Base-by-base conservation (phyloP, 768 basidiomycete species). In the Leccinum subtestaceum region DNA sequence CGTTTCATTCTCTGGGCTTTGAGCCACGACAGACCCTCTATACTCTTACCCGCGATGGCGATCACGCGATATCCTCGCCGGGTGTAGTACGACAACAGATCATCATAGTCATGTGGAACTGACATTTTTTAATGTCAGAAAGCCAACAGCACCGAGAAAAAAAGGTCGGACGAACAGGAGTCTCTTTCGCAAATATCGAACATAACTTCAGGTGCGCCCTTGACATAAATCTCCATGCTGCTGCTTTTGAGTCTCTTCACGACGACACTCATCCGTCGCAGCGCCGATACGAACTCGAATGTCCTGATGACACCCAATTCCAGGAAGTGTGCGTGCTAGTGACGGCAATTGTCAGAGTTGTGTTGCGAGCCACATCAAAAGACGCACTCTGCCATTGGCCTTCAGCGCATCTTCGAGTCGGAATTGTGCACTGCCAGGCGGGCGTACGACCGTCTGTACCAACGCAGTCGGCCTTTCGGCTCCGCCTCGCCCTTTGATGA, bases 131-230 rank as follows among this genome's bases (percentile, higher is more conserved):
- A 19, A 38, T 10, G 53, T 72, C 49, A 74, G 63, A 56, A 47
- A 55, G 29, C 29, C 38, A 49, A 3, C 6, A 27, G 31, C 1
- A 5, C 21, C 0, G 1, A 53, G 25, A 8, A 40, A 34, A 55
- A 55, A 59, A n/a, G 48, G 61, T 34, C 36, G n/a, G 46, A 78
- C 94, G 65, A 66, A 98, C 96, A 87, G n/a, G 95, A 91, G 53
- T 89, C 84, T 60, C 81, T 87, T 56, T 95, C 90, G 71, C 97
- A 99, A 57, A 99, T 98, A 45, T 95, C 95, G 7, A 76, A 72
- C 95, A 99, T 98, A 57, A 98, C 93, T 74, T 99, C 97, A 0
- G 97, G 97, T 2, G 97, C 97, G n/a, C 97, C 97, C 70, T 99
- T 99, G 66, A 95, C 95, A 70, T 98, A 98, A 11, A 98, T 81